A percentile compares a stretch with the other conserved stretches of the same genome.
Conservation (phyloP, 1,139 yeast genomes). For the Candida labiduridarum region DNA sequence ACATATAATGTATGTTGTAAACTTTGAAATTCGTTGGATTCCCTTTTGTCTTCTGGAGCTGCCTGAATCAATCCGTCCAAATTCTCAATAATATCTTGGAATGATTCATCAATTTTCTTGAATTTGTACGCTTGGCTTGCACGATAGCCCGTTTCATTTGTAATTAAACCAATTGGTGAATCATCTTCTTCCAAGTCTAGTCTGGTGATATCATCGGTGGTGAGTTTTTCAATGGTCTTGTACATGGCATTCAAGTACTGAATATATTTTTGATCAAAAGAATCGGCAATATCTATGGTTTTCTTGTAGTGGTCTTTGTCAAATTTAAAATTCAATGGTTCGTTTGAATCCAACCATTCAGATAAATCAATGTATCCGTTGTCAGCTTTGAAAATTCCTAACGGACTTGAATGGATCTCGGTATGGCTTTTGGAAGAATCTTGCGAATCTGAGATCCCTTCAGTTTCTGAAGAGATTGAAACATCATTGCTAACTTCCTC, state of each 20-base stretch:
- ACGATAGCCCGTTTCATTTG: constrained; percentile 19
- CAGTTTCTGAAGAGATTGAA: constrained; percentile 33
- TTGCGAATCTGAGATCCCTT: constrained; percentile 28
- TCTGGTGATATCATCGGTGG: constrained; percentile 21
- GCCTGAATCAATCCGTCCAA: constrained; percentile 21
- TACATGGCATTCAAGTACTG: constrained; percentile 35
- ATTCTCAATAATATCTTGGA: constrained; percentile 27
- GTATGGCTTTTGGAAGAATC: constrained; percentile 11
- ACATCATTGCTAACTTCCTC: constrained; percentile 11
- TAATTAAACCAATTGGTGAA: constrained; percentile 39
- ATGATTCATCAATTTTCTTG: constrained; percentile 30
- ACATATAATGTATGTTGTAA: constrained; percentile 39
- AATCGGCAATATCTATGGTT: constrained; percentile 23
- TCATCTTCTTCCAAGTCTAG: constrained; percentile 25
- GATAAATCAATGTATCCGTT: constrained; percentile 27
- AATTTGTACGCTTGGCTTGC: constrained; percentile 14
- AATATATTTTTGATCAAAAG: constrained; percentile 25
- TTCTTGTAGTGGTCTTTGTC: constrained; percentile 27
- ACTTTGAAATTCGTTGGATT: constrained; percentile 4
- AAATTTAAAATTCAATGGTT: constrained; percentile 34
- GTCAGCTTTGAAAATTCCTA: constrained; percentile 11
- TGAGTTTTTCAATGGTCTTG: constrained; percentile 36
- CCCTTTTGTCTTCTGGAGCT: constrained; percentile 9
- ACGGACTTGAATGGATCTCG: constrained; percentile 10
- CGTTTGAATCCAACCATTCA: constrained; percentile 39